Evolutionary conservation across 345 rosid species (phyloP).

Genomic region (Arabidopsis arenosa): DNA sequence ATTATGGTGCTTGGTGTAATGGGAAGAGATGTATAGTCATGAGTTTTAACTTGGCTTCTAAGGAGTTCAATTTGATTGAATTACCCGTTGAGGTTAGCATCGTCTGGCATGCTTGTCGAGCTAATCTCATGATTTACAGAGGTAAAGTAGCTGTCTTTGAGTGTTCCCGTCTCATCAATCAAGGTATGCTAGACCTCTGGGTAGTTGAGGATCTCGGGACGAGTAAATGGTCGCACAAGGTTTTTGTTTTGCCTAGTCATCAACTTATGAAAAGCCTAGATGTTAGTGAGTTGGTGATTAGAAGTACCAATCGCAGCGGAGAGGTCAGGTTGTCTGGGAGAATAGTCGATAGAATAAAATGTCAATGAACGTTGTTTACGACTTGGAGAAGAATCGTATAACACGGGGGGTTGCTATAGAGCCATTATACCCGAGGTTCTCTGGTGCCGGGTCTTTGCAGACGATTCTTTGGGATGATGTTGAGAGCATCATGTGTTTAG

Average conservation of each 20-base stretch:
- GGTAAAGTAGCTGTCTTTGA: background rate
- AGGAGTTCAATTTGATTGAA: background rate
- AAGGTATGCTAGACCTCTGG: background rate
- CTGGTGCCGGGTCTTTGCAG: too few relatives aligned
- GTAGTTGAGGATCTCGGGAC: background rate
- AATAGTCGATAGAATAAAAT: background rate
- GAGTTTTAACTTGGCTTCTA: background rate
- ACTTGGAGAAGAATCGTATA: background rate
- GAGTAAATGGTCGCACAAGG: background rate
- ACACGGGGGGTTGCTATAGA: background rate
- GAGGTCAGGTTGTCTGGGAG: background rate
- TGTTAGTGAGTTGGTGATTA: background rate
- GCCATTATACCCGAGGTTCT: background rate
- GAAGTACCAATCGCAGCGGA: background rate
- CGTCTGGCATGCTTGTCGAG: background rate
- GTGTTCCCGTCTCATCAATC: background rate
- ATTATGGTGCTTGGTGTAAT: background rate
- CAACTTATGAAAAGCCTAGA: background rate
- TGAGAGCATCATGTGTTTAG: too few relatives aligned
- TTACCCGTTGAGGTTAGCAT: background rate
- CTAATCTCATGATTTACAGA: background rate
- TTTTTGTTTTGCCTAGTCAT: background rate
- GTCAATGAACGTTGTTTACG: background rate
- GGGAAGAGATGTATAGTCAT: background rate
- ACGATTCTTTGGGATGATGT: too few relatives aligned